phyloP scores from a whole-genome alignment of 257 asterid genomes.

The Voacanga thouarsii region DNA sequence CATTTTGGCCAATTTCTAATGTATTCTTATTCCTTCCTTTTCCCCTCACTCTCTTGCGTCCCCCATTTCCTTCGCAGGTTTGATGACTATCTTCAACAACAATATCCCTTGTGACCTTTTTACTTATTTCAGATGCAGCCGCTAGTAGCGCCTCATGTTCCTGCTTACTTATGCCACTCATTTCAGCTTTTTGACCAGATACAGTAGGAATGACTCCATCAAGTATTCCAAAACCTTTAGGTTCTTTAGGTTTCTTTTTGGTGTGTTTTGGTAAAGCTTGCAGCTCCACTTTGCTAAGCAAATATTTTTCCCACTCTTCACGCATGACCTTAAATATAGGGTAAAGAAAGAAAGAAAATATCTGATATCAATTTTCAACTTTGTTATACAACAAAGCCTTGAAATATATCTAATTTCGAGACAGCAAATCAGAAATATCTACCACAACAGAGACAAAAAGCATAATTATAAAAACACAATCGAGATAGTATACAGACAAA shows the following conservation, averaged over 20 bases:
- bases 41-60: conserved; percentile 35
- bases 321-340: conserved; percentile 63
- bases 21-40: conserved; percentile 47
- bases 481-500: background rate
- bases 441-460: background rate
- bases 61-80: conserved; percentile 34
- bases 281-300: conserved; percentile 90
- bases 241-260: conserved; percentile 74
- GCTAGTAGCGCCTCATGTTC: conserved; percentile 88
- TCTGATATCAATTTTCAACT: background rate
- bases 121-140: conserved; percentile 69
- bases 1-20: conserved; percentile 31
- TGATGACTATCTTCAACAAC: conserved; percentile 30
- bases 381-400: background rate
- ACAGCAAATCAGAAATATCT: background rate
- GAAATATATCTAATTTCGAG: background rate
- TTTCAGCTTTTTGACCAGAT: conserved; percentile 73
- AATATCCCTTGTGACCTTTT: conserved; percentile 41
- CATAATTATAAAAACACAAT: background rate
- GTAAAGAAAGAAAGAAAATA: background rate
- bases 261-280: conserved; percentile 72
- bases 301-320: conserved; percentile 90
- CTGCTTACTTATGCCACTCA: conserved; percentile 71
- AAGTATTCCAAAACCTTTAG: conserved; percentile 90
- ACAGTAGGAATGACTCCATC: conserved; percentile 61